Conservation (phyloP, 805 yeast species). For the Wickerhamiella hasegawae region DNA sequence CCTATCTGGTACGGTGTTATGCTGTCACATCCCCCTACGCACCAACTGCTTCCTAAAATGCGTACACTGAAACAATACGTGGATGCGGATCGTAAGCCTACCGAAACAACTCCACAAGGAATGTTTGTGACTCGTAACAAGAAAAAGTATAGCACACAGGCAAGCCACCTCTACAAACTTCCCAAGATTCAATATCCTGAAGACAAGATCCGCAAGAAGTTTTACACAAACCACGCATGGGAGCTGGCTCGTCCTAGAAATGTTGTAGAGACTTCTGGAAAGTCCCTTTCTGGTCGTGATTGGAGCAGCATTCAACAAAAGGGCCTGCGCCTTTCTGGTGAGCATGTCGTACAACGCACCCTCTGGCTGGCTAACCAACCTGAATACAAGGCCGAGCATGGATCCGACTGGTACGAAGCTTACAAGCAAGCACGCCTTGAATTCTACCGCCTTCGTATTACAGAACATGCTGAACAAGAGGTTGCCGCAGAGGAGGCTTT, state of each 20-base stretch:
- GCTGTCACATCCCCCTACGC: slow-evolving; percentile 65
- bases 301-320: slow-evolving; percentile 72
- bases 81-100: slow-evolving; percentile 3
- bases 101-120: slow-evolving; percentile 12
- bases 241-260: slow-evolving; percentile 83
- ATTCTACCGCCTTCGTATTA: slow-evolving; percentile 73
- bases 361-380: slow-evolving; percentile 33
- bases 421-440: slow-evolving; percentile 80
- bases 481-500: slow-evolving; percentile 68
- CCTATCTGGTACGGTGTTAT: slow-evolving; percentile 89
- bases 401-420: slow-evolving; percentile 32
- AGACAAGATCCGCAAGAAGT: slow-evolving; percentile 67
- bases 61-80: slow-evolving; percentile 15
- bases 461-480: slow-evolving; percentile 58
- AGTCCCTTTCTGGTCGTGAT: slow-evolving; percentile 37
- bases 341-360: slow-evolving; percentile 66
- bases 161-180: slow-evolving; percentile 30
- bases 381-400: slow-evolving; percentile 11
- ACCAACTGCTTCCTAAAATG: slow-evolving; percentile 36
- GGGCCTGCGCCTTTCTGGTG: slow-evolving; percentile 71
- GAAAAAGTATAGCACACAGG: slow-evolving; percentile 18
- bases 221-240: slow-evolving; percentile 95
- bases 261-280: slow-evolving; percentile 59
- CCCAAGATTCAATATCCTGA: slow-evolving; percentile 45
- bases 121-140: slow-evolving; percentile 33